Evolutionary conservation across 2,329 filamentous ascomycete genomes (phyloP), one percentile per base, ranked within the genome.

Genomic region (Geosmithia flava): DNA sequence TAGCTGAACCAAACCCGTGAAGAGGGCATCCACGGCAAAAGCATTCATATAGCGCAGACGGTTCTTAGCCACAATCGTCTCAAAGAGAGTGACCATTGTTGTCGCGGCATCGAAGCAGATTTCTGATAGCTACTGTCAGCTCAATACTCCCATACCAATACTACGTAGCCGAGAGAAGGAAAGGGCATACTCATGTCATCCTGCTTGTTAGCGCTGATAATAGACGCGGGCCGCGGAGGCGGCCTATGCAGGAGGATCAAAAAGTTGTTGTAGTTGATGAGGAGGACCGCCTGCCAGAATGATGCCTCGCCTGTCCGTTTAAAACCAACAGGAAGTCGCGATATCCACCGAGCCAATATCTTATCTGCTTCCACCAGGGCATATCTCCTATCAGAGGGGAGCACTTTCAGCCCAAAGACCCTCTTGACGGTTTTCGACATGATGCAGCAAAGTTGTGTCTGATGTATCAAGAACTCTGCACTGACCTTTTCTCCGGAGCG

Each of bases 401-500:
- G 3, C 6, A 13, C 33, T 16, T 37, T 37, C 33, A 37, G 13
- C 3, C 33, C 33, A 37, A 7, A 37, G 33, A 11, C 11, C 10
- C 11, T 16, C 33, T 37, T 37, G 11, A 37, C 10, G 11, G 33
- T 13, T 11, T 11, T 11, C 10, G 33, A 37, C 13, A 37, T 37
- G 33, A 37, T 13, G 11, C 10, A 16, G 13, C 33, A 37, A 16
- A 37, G 33, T 11, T 37, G 33, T 11, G 33, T 37, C 11, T 37
- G 33, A 16, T 37, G 33, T 5, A 37, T 37, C 11, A 37, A 3
- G 11, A 37, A 37, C 3, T 37, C 33, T 3, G 15, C 33, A 13
- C 45, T 67, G 7, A 45, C 44, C 49, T 68, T 69, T 10, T 68
- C 43, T 5, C 53, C 51, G 5, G 60, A 53, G 7, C 54, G 69